Conservation (phyloP, 2,329 filamentous ascomycete genomes). For the Trichoderma lentiforme region DNA sequence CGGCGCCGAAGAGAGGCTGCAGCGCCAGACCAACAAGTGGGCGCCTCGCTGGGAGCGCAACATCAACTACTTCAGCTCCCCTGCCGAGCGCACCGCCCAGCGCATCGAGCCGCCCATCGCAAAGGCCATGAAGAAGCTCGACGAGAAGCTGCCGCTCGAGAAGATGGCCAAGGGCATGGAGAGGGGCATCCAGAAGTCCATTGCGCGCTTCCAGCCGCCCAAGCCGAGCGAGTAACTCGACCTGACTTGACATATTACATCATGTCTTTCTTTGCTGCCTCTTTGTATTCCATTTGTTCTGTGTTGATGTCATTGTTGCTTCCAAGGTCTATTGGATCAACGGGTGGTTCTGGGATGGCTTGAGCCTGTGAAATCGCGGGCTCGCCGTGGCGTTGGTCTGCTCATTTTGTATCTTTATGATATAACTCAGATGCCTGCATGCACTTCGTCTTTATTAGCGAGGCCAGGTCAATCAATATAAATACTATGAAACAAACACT, state of each 20-base stretch:
- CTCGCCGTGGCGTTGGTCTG: constrained; percentile 9
- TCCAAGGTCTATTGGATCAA: not conserved
- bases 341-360: constrained; percentile 9
- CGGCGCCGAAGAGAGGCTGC: constrained; percentile 52
- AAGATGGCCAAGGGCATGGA: constrained; percentile 48
- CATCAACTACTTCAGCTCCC: constrained; percentile 51
- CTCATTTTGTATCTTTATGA: not conserved
- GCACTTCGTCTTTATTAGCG: constrained; percentile 1
- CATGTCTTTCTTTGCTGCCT: not conserved
- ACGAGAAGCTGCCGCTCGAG: constrained; percentile 48
- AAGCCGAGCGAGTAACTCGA: constrained; percentile 20
- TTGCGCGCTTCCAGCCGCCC: constrained; percentile 37
- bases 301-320: not conserved
- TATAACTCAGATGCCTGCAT: not conserved
- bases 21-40: constrained; percentile 54
- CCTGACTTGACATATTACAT: not conserved
- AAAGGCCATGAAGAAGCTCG: constrained; percentile 44
- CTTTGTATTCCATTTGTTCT: not conserved
- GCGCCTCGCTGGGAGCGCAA: constrained; percentile 59
- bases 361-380: constrained; percentile 10
- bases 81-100: constrained; percentile 46
- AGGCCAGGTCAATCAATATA: not conserved
- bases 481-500: not conserved
- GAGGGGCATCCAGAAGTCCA: constrained; percentile 45
- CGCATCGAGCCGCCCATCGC: constrained; percentile 48